Conservation (phyloP, 2,329 filamentous ascomycete species). For the Fusarium multiceps region DNA sequence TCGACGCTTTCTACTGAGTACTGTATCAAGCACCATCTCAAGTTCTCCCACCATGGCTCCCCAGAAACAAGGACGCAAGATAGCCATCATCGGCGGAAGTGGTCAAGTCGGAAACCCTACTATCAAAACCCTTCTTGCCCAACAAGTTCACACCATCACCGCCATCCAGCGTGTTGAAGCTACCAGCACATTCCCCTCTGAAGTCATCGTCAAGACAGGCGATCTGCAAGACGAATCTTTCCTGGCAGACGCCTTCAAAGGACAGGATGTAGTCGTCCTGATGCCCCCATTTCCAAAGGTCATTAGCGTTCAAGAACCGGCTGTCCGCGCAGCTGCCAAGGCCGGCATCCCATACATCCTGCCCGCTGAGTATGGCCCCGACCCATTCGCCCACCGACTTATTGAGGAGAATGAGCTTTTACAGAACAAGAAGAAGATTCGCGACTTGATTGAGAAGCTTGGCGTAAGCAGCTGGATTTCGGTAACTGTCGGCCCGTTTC, state of each 20-base stretch:
- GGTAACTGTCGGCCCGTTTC: conserved; percentile 15
- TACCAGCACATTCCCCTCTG: conserved; percentile 5
- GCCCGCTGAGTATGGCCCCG: conserved; percentile 25
- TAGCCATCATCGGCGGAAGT: conserved; percentile 20
- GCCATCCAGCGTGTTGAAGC: conserved; percentile 13
- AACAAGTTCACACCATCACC: conserved; percentile 17
- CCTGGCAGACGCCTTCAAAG: conserved; percentile 2
- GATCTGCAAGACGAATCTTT: conserved; percentile 19
- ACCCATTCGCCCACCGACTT: conserved; percentile 9
- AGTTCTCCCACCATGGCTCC: neutral
- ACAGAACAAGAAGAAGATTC: conserved; percentile 12
- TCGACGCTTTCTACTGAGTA: neutral
- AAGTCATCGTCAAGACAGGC: conserved; percentile 5
- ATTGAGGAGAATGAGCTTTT: conserved; percentile 23
- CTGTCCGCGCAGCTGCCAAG: conserved; percentile 18
- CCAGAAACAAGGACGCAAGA: conserved; percentile 4
- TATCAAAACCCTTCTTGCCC: conserved; percentile 4
- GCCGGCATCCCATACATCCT: conserved; percentile 1
- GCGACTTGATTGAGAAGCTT: conserved; percentile 20
- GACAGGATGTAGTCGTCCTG: conserved; percentile 18
- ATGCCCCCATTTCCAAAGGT: conserved; percentile 24
- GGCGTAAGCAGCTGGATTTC: conserved; percentile 28
- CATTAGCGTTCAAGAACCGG: conserved; percentile 19
- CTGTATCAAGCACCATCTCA: neutral
- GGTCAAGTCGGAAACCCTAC: conserved; percentile 11